phyloP scores from a whole-genome alignment of 148 eudicot species.

The Spergularia marina region DNA sequence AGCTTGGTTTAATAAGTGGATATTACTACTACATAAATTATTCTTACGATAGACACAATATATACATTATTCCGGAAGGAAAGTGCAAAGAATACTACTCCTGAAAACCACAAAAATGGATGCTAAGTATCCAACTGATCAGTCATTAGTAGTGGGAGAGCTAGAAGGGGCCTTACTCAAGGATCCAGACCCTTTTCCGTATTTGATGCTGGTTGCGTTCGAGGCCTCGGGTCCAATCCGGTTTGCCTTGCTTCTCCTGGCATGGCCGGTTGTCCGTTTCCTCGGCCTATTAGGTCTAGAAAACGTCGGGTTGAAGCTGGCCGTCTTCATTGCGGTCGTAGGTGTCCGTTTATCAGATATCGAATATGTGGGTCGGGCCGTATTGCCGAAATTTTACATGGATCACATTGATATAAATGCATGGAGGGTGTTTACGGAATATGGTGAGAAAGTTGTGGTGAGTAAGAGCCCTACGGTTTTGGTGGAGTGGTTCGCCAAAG shows the following conservation, averaged over 20 bases:
- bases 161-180: constrained; percentile 54
- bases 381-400: constrained; percentile 62
- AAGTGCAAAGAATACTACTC: too few species aligned
- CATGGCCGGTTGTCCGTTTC: constrained; percentile 44
- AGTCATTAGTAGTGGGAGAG: constrained; percentile 41
- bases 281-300: constrained; percentile 43
- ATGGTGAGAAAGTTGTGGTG: constrained; percentile 65
- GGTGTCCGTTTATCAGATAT: constrained; percentile 44
- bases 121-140: neutral
- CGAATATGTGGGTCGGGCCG: constrained; percentile 61
- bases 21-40: too few species aligned
- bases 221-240: constrained; percentile 64
- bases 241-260: constrained; percentile 44
- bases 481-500: constrained; percentile 85
- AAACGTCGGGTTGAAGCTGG: constrained; percentile 43
- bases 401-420: constrained; percentile 58
- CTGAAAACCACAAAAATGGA: too few species aligned
- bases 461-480: constrained; percentile 65
- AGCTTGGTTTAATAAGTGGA: too few species aligned
- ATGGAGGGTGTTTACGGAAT: constrained; percentile 58
- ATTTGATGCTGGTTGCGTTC: constrained; percentile 52
- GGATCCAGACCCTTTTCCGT: constrained; percentile 45
- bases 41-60: too few species aligned
- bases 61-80: too few species aligned
- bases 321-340: constrained; percentile 45